Base-by-base conservation (phyloP, 768 basidiomycete genomes). In the Boletus vinaceobasis region DNA sequence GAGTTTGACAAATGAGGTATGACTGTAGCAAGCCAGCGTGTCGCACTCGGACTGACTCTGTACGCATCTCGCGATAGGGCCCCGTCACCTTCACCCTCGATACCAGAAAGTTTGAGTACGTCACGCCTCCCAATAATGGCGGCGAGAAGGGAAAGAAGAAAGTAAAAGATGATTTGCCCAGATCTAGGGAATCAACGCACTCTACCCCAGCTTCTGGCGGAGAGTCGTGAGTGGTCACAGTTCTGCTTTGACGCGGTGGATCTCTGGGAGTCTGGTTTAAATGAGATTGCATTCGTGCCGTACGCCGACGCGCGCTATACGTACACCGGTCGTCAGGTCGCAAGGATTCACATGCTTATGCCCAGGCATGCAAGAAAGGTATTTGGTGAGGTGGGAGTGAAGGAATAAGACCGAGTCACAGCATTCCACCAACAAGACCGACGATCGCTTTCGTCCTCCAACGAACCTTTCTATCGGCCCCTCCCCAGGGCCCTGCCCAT, bases 31-130 rank as follows among this genome's bases (percentile, higher is more conserved):
- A 32, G 17, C 23, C 31, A n/a, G 35, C 19, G 9, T 14, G 17
- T 50, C 33, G 35, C 50, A 27, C 43, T 47, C 31, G 38, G 21
- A 37, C 52, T 55, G 47, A 55, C 17, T 17, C 52, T 27, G 40
- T 54, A 7, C 29, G 36, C 35, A 31, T 46, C 42, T 56, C 33
- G 13, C 21, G 21, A 54, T 59, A 92, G 88, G 91, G 91, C 3
- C 91, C 91, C 52, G 83, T 93, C 27, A 93, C 90, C 11, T 86
- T 93, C 57, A 91, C 87, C 1, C 76, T 93, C 36, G 91, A 93
- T 70, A 85, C 89, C 27, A 82, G 87, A 46, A 90, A 87, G 66
- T 88, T 83, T 50, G 86, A 87, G 73, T 88, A 87, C 63, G 61
- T 85, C 38, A 67, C 73, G 39, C 44, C 58, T 54, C 43, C 56